Conservation (phyloP, 2,329 filamentous ascomycete species). For the Taxawa tesnikishii region DNA sequence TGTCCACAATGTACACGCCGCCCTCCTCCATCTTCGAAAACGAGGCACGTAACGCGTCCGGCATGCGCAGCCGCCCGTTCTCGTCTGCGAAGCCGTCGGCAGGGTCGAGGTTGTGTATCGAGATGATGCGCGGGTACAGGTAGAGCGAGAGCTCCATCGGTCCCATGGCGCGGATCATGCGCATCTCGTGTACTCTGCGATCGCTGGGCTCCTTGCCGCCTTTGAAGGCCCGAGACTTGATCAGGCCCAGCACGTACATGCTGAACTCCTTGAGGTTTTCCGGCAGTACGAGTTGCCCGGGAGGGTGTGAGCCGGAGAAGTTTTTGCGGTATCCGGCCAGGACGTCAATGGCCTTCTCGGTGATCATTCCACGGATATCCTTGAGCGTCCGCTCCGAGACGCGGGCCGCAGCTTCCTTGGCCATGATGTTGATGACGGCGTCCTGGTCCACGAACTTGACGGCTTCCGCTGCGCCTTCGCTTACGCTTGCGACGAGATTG, state of each 20-base stretch:
- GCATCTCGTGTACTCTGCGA: conserved; percentile 79
- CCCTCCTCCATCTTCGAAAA: conserved; percentile 85
- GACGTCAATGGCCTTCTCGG: conserved; percentile 87
- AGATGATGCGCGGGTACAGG: conserved; percentile 87
- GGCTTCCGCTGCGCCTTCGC: conserved; percentile 65
- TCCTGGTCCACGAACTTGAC: conserved; percentile 96
- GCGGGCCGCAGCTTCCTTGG: conserved; percentile 87
- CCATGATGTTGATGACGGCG: conserved; percentile 74
- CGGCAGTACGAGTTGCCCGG: conserved; percentile 85
- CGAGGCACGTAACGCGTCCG: conserved; percentile 65
- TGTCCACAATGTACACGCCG: conserved; percentile 88
- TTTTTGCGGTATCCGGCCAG: conserved; percentile 87
- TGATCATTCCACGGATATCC: conserved; percentile 70
- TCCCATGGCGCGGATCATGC: conserved; percentile 81
- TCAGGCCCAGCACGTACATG: conserved; percentile 85
- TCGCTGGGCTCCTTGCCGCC: conserved; percentile 82
- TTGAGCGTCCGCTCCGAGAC: conserved; percentile 67
- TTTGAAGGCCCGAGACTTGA: conserved; percentile 91
- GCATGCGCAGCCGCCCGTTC: conserved; percentile 77
- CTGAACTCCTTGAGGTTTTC: conserved; percentile 93
- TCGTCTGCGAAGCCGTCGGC: conserved; percentile 90
- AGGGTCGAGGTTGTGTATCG: conserved; percentile 77
- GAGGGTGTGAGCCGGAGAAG: conserved; percentile 74
- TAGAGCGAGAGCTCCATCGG: conserved; percentile 77
- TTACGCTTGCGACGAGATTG: conserved; percentile 88